Percentiles rank a stretch among this genome's conserved stretches.
Conservation (phyloP, 2,329 filamentous ascomycete genomes). For the Fonsecaea nubica region DNA sequence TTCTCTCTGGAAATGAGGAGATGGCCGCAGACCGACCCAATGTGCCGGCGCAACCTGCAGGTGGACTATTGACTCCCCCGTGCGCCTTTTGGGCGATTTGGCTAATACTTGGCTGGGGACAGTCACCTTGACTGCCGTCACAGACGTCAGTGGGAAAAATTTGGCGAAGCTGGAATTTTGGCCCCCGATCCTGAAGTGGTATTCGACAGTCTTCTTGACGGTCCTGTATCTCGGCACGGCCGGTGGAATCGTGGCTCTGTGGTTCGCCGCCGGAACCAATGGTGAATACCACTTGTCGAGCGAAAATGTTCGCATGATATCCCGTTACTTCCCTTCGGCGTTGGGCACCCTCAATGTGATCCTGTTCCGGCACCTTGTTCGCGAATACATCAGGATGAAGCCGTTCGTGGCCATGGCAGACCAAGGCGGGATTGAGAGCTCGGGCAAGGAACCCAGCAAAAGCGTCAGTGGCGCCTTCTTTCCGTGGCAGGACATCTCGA, state of each 20-base stretch:
- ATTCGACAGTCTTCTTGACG: slow-evolving; percentile 12
- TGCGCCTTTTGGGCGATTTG: background rate
- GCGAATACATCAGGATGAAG: slow-evolving; percentile 22
- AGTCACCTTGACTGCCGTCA: slow-evolving; percentile 8
- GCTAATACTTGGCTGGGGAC: background rate
- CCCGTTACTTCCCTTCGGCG: slow-evolving; percentile 22
- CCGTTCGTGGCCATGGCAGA: slow-evolving; percentile 24
- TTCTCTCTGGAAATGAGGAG: background rate
- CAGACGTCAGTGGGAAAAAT: background rate
- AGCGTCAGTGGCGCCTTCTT: slow-evolving; percentile 23
- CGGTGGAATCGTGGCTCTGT: slow-evolving; percentile 10
- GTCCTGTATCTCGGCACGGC: slow-evolving; percentile 13
- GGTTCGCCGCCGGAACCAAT: slow-evolving; percentile 19
- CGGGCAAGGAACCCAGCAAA: slow-evolving; percentile 8
- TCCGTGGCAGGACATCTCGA: slow-evolving; percentile 21
- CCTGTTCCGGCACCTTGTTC: slow-evolving; percentile 21
- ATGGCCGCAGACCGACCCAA: background rate
- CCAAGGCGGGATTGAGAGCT: background rate
- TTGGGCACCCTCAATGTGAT: slow-evolving; percentile 21
- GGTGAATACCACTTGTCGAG: slow-evolving; percentile 24
- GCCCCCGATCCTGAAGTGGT: slow-evolving; percentile 17
- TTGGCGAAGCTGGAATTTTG: slow-evolving; percentile 9
- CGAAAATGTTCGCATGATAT: slow-evolving; percentile 26
- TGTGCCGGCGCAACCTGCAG: background rate
- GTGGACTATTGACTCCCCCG: background rate